Evolutionary conservation across 306 rosid species (phyloP), one percentile per base, ranked within the genome.

Genomic region (Urtica urens): DNA sequence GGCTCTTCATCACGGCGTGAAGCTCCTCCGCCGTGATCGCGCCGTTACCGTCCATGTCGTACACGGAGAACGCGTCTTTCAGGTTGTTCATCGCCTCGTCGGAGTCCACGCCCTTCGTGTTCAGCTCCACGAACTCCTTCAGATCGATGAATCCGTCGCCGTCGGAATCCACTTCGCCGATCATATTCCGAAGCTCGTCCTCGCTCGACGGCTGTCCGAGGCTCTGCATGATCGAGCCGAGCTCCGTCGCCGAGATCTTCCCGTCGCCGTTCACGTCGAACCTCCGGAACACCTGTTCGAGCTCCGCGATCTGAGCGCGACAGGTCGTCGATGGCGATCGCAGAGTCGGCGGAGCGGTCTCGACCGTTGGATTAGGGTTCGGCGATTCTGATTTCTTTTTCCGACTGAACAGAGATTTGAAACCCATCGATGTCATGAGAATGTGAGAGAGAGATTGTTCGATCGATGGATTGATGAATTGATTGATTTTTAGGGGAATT

Each of bases 221-320:
- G 63, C 81, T 73, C 2, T 74, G 70, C 82, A 83, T 56, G 7
- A 87, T 83, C 26, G 93, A 60, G 43, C 94, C 83, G 2, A 87
- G 80, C 45, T 87, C 96, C 9, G 88, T 66, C 3, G 86, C 50
- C 15, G 81, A 83, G 81, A 87, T 83, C 93, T 80, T 83, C 23
- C 93, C 96, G 59, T 87, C 94, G 37, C 94, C 94, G 46, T 87
- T 87, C 9, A 65, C 93, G 55, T 87, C 96, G 64, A 87, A 83
- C 69, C 65, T 83, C 57, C 57, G 69, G 81, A 90, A 90, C 1
- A 90, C 95, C 53, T 79, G 62, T 27, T 81, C 87, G 0, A 90
- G 87, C 47, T 90, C 95, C 0, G 58, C 68, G 39, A 85, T 53
- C 49, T 70, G 82, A 0, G 64, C 55, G n/a, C n/a, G n/a, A n/a